These are phyloP conservation scores for Diaporthe sp. DNA, from an alignment of 2,329 filamentous ascomycete genomes.

Conservation along the genomic window DNA sequence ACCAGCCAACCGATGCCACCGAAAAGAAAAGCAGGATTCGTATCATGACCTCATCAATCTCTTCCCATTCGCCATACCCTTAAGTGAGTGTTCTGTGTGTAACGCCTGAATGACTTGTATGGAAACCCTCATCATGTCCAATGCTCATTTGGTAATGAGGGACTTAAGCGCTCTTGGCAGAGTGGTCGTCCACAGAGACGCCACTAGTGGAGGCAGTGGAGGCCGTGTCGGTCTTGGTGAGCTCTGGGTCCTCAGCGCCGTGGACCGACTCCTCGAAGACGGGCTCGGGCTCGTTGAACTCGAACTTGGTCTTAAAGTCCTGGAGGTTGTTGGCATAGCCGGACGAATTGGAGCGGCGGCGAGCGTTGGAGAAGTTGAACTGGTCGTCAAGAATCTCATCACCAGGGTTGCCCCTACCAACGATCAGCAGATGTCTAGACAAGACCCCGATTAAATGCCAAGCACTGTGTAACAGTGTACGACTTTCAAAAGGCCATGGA, in stretches of 20 bases:
- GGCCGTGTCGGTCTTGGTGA: conserved; percentile 66
- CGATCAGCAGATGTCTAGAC: conserved; percentile 34
- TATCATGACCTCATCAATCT: conserved; percentile 33
- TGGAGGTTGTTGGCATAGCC: conserved; percentile 77
- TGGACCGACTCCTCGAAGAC: conserved; percentile 92
- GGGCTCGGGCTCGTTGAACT: conserved; percentile 88
- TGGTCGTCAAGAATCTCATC: conserved; percentile 87
- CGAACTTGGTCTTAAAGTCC: conserved; percentile 97
- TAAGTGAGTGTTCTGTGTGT: conserved; percentile 38
- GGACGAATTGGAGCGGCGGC: conserved; percentile 94
- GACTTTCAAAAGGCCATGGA: neutral
- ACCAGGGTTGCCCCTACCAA: conserved; percentile 81
- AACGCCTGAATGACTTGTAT: conserved; percentile 38
- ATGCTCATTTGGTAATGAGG: conserved; percentile 16
- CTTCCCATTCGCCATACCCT: conserved; percentile 14
- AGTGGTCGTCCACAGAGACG: conserved; percentile 66
- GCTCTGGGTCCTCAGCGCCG: conserved; percentile 73
- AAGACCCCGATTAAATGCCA: neutral
- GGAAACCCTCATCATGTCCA: conserved; percentile 42
- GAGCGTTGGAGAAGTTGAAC: conserved; percentile 87
- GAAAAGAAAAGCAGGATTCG: conserved; percentile 13
- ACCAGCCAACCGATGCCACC: conserved; percentile 33
- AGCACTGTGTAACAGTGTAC: neutral
- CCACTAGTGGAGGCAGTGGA: conserved; percentile 68
- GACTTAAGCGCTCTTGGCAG: conserved; percentile 47